Evolutionary conservation across 2,329 filamentous ascomycete species (phyloP), one percentile per base, ranked within the genome.

Genomic region (Cercospora sesami): DNA sequence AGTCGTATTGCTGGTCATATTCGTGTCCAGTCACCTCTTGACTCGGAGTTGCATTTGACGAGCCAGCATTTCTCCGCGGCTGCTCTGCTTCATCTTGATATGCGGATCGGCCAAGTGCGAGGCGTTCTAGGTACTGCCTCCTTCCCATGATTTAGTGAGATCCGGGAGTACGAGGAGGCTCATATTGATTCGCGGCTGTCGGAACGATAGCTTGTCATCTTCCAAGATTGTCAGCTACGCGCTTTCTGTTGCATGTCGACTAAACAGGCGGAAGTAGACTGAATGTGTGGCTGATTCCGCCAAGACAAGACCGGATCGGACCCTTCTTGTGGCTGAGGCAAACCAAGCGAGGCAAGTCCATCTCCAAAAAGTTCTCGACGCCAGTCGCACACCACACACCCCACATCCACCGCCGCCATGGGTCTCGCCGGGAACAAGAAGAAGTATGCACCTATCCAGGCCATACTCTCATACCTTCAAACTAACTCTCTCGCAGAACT

Each of bases 341-440:
- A 42, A 45, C 30, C 18, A 30, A 14, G 23, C 42, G 45, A 23
- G n/a, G 42, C 28, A 18, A 45, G 45, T 26, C 62, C 53, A 18
- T 12, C 8, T 23, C 45, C 53, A 64, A 64, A 64, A 64, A 64
- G 62, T 64, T 64, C 62, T 64, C 51, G 48, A 64, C 53, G 21
- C 23, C 16, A 21, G 9, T 30, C 31, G 23, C 48, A 58, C 21
- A 57, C 36, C 55, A 36, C 30, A 30, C n/a, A 2, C 42, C 30
- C 33, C 28, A 21, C 55, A 21, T 60, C 28, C 60, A 28, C 42
- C 42, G 21, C 30, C 72, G 78, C 63, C 33, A 92, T 92, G 90
- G 90, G 90, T 80, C 86, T 92, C 78, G 85, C 89, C 71, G 90
- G 82, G 58, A 86, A 63, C 42, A 70, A 68, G 61, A 70, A 67